Evolutionary conservation across 2,329 filamentous ascomycete species (phyloP), one percentile per base, ranked within the genome.

Genomic region (Pleoardoris graminearum): DNA sequence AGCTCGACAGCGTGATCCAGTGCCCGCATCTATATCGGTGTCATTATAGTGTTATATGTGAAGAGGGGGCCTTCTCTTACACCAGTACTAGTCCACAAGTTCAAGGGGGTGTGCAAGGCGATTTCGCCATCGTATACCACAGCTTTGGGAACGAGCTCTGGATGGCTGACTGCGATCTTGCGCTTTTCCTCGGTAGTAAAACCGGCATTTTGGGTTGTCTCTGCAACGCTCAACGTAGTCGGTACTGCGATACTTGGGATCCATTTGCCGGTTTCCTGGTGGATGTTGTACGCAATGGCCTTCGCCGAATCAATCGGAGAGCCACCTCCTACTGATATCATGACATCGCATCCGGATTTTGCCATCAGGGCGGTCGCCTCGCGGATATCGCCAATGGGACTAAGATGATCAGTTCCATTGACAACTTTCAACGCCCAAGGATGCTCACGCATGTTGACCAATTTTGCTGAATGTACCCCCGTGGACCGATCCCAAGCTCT

Each of bases 1-100:
- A 77, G 59, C 65, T 84, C 81, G 36, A 83, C 76, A 7, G 81
- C 80, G 57, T 84, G 81, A 53, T 83, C 81, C 36, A 84, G 68
- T 0, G 81, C 79, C 35, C 81, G 71, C 41, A 84, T 75, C 35
- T 72, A 37, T 25, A 39, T n/a, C 4, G 29, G 16, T 10, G n/a
- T 7, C 3, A 16, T 16, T 4, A 19, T 29, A 37, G n/a, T 4
- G 19, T n/a, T n/a, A n/a, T n/a, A n/a, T n/a, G n/a, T n/a, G n/a
- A n/a, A n/a, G n/a, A n/a, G n/a, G n/a, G n/a, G n/a, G n/a, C n/a
- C n/a, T n/a, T 33, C 11, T 11, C 67, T 39, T 62, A 71, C 69
- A 12, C 77, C 81, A 4, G 81, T 83, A 47, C 77, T 78, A 37
- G 81, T 71, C 74, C 78, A 81, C 1, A 83, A 72, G 53, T 72